Percentiles rank a stretch among this genome's conserved stretches.
Conservation (phyloP, 2,329 filamentous ascomycete species). For the Rugonectria rugulosa region DNA sequence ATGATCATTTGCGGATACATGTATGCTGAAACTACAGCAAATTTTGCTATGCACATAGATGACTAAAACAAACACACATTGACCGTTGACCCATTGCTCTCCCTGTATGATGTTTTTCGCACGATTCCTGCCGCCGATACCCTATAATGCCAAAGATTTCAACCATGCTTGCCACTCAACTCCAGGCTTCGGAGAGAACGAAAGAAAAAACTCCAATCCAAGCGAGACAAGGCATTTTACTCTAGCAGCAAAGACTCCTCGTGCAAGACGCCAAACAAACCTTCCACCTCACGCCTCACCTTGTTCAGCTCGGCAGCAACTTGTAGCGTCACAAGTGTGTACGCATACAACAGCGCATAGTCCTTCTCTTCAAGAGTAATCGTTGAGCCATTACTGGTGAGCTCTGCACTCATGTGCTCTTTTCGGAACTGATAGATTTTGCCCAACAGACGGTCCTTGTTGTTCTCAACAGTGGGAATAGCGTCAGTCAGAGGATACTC, state of each 20-base stretch:
- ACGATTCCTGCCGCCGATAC: background rate
- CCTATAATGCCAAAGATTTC: background rate
- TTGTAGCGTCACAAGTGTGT: slow-evolving; percentile 74
- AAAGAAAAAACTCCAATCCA: slow-evolving; percentile 17
- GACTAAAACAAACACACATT: background rate
- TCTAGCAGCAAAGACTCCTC: slow-evolving; percentile 66
- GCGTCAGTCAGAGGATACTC: slow-evolving; percentile 93
- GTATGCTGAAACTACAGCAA: background rate
- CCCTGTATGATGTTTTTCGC: background rate
- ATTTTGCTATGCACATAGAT: background rate
- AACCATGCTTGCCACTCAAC: background rate
- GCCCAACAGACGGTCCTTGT: slow-evolving; percentile 82
- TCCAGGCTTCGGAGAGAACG: background rate
- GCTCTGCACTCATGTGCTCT: slow-evolving; percentile 58
- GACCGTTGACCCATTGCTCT: background rate
- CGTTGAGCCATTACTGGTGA: slow-evolving; percentile 35
- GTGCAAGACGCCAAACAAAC: slow-evolving; percentile 68
- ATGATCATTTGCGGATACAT: slow-evolving; percentile 4
- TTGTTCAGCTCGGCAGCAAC: slow-evolving; percentile 70
- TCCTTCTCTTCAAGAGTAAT: slow-evolving; percentile 73
- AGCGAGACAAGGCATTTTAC: slow-evolving; percentile 41
- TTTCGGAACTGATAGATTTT: slow-evolving; percentile 89
- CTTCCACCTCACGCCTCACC: slow-evolving; percentile 68
- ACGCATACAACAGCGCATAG: slow-evolving; percentile 92
- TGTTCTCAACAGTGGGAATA: slow-evolving; percentile 81